phyloP scores from a whole-genome alignment of 148 eudicot genomes.

The Chenopodium suecicum region DNA sequence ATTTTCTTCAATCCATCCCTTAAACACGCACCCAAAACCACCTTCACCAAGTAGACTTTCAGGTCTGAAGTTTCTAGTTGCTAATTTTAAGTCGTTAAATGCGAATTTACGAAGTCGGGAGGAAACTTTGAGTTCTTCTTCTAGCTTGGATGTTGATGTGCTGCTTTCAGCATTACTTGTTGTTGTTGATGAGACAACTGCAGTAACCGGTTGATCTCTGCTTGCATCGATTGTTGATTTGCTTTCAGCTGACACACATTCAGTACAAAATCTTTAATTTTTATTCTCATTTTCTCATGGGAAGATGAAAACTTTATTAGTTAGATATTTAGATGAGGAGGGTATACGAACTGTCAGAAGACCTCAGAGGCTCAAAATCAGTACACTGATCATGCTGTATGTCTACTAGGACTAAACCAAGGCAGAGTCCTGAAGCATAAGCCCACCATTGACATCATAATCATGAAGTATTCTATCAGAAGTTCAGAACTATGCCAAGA shows the following conservation, averaged over 20 bases:
- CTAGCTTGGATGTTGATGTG: slow-evolving; percentile 67
- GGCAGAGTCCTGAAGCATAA: not conserved
- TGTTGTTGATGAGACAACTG: slow-evolving; percentile 52
- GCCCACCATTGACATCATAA: not conserved
- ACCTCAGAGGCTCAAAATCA: not conserved
- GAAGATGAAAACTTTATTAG: not conserved
- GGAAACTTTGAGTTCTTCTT: slow-evolving; percentile 70
- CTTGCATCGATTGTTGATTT: slow-evolving; percentile 52
- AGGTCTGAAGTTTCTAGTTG: slow-evolving; percentile 75
- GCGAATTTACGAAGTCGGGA: slow-evolving; percentile 64
- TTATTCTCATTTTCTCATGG: not conserved
- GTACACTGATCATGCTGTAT: not conserved
- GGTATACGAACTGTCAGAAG: not conserved
- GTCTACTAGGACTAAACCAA: not conserved
- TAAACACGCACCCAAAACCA: slow-evolving; percentile 78
- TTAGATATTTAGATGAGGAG: not conserved
- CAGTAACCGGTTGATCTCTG: slow-evolving; percentile 52
- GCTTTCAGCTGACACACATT: slow-evolving; percentile 46
- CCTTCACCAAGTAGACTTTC: slow-evolving; percentile 79
- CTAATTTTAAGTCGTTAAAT: slow-evolving; percentile 64
- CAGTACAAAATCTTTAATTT: slow-evolving; percentile 7
- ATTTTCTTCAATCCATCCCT: slow-evolving; percentile 79
- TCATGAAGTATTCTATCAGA: too few species aligned
- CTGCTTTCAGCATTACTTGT: slow-evolving; percentile 76
- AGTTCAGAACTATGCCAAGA: too few species aligned